Percentiles rank a stretch among this genome's conserved stretches.
These are phyloP conservation scores for Zygotorulaspora chibaensis DNA, from an alignment of 805 yeast genomes.

Conservation along the genomic window DNA sequence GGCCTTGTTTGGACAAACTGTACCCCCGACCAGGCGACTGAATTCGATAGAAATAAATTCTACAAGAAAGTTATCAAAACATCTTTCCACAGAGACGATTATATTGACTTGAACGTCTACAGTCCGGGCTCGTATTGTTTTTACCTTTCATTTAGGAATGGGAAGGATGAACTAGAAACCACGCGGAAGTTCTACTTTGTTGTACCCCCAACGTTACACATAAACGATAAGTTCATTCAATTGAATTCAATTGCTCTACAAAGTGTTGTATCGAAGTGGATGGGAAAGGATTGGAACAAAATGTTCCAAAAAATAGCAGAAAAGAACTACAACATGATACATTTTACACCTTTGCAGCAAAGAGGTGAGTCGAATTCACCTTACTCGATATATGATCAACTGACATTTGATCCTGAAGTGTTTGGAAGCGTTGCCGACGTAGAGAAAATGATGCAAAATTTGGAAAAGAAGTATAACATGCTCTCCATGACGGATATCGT, in stretches of 20 bases:
- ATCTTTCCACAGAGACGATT: conserved; percentile 61
- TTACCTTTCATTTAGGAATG: conserved; percentile 54
- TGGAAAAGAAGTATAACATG: conserved; percentile 55
- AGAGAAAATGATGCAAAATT: conserved; percentile 41
- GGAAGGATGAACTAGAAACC: conserved; percentile 36
- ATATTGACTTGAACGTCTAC: conserved; percentile 56
- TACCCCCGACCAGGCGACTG: conserved; percentile 43
- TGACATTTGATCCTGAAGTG: conserved; percentile 61
- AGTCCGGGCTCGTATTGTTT: conserved; percentile 78
- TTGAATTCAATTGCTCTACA: conserved; percentile 78
- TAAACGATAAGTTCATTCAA: conserved; percentile 55
- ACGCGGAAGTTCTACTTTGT: conserved; percentile 68
- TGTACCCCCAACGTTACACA: conserved; percentile 69
- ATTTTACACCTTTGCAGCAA: conserved; percentile 88
- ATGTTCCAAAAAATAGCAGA: conserved; percentile 55
- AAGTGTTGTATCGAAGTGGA: conserved; percentile 87
- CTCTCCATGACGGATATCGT: conserved; percentile 88
- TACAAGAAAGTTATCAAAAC: conserved; percentile 47
- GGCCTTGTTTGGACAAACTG: conserved; percentile 73
- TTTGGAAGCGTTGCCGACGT: conserved; percentile 60
- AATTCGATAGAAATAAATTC: conserved; percentile 56
- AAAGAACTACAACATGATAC: conserved; percentile 93
- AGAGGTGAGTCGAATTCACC: conserved; percentile 93
- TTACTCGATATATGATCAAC: conserved; percentile 84
- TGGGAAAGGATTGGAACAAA: conserved; percentile 73